A percentile compares a stretch with the other conserved stretches of the same genome.
phyloP scores from a whole-genome alignment of 148 eudicot genomes.

The Rhododendron kiyosumense region DNA sequence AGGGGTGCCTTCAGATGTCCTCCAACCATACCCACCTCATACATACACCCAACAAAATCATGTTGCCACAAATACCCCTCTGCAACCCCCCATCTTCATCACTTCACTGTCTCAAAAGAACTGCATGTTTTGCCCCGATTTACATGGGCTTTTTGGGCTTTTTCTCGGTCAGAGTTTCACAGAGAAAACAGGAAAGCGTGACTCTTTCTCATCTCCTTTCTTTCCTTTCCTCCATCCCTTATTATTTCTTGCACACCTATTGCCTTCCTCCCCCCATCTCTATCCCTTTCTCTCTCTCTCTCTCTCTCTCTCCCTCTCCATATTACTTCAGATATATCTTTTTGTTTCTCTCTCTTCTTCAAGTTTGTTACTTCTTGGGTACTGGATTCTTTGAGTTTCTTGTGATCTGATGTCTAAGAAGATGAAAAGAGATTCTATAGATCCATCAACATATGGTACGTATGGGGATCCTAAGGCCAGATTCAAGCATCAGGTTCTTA shows the following conservation, averaged over 20 bases:
- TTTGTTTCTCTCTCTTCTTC: conserved; percentile 2
- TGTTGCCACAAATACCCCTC: conserved; percentile 51
- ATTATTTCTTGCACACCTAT: conserved; percentile 14
- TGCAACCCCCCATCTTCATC: conserved; percentile 56
- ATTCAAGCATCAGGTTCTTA: conserved; percentile 34
- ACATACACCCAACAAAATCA: background rate
- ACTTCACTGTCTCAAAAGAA: conserved; percentile 34
- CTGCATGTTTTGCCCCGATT: conserved; percentile 12
- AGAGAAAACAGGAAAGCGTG: conserved; percentile 28
- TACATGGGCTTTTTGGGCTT: conserved; percentile 41
- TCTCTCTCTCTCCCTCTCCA: background rate
- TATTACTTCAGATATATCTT: background rate
- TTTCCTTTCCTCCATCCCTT: background rate
- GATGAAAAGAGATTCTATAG: conserved; percentile 33
- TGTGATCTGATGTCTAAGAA: conserved; percentile 38
- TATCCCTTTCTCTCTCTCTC: background rate
- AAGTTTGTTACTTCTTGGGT: conserved; percentile 4
- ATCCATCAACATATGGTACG: conserved; percentile 18
- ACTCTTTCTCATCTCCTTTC: conserved; percentile 12
- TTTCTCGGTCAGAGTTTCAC: conserved; percentile 34
- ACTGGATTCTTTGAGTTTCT: conserved; percentile 12
- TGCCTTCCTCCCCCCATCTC: background rate
- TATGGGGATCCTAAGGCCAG: conserved; percentile 26
- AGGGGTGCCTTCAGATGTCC: conserved; percentile 25
- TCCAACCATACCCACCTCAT: conserved; percentile 36